Evolutionary conservation across 352 stramenopile species (phyloP).

Genomic region (Proteromonas lacertae): DNA sequence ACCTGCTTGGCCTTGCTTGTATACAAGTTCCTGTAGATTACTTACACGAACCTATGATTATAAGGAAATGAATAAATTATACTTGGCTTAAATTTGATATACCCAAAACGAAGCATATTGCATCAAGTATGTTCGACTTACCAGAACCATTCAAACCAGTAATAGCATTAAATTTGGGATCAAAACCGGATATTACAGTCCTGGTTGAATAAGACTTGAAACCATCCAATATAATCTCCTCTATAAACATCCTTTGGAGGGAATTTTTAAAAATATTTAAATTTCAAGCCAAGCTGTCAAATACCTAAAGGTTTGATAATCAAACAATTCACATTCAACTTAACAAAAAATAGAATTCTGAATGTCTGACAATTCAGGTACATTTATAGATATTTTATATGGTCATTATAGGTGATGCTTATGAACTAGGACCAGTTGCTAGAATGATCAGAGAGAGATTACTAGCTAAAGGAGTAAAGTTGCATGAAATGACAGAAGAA

Average conservation of each 20-base stretch:
- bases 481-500: too few relatives aligned
- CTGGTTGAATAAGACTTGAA: constrained; percentile 98
- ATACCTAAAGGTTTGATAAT: constrained; percentile 1
- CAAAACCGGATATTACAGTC: constrained; percentile 89
- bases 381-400: too few relatives aligned
- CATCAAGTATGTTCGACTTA: constrained; percentile 97
- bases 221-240: constrained; percentile 96
- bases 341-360: background rate
- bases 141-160: constrained; percentile 94
- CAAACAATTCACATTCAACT: background rate
- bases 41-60: constrained; percentile 46
- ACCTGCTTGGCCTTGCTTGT: constrained; percentile 95
- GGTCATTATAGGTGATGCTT: too few relatives aligned
- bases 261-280: background rate
- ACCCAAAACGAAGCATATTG: constrained; percentile 97
- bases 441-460: too few relatives aligned
- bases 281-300: background rate
- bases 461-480: too few relatives aligned
- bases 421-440: too few relatives aligned
- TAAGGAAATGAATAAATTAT: background rate
- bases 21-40: constrained; percentile 95
- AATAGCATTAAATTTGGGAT: constrained; percentile 97
- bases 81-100: constrained; percentile 87
- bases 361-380: too few relatives aligned
- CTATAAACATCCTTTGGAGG: constrained; percentile 78